Percentiles rank a stretch among this genome's conserved stretches.
Evolutionary conservation across 495 filamentous ascomycete species (phyloP).

Genomic region (Penicillium herquei): DNA sequence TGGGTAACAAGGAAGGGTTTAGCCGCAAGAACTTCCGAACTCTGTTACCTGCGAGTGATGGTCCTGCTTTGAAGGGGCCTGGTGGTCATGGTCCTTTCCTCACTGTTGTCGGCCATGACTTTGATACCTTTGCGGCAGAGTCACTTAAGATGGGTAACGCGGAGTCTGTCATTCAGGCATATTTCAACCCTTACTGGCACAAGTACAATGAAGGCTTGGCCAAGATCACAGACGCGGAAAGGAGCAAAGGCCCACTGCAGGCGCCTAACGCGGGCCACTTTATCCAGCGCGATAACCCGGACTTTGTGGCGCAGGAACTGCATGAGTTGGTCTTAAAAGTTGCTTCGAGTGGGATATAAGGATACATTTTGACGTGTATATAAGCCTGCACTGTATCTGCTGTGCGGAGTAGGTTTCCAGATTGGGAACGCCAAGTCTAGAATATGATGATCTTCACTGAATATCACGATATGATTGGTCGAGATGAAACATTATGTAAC

Average conservation of each 20-base stretch:
- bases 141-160: constrained; percentile 26
- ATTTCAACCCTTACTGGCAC: constrained; percentile 55
- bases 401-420: too few relatives aligned
- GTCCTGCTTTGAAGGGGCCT: constrained; percentile 43
- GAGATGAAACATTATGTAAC: too few relatives aligned
- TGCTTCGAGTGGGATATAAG: too few relatives aligned
- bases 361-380: too few relatives aligned
- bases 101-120: constrained; percentile 61
- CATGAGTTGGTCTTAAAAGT: background rate
- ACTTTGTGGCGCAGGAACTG: constrained; percentile 38
- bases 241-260: constrained; percentile 45
- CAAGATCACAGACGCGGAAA: constrained; percentile 40
- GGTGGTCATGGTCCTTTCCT: constrained; percentile 40
- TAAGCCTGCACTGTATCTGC: too few relatives aligned
- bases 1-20: constrained; percentile 55
- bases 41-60: constrained; percentile 51
- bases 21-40: constrained; percentile 47
- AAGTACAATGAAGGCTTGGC: constrained; percentile 56
- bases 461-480: too few relatives aligned
- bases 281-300: constrained; percentile 59
- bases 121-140: constrained; percentile 55
- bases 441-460: too few relatives aligned
- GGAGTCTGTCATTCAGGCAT: constrained; percentile 46
- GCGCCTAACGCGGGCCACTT: constrained; percentile 60
- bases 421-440: too few relatives aligned